A percentile compares a stretch with the other conserved stretches of the same genome.
Conservation (phyloP, 192 early-diverging fungal species). For the Gigaspora rosea region DNA sequence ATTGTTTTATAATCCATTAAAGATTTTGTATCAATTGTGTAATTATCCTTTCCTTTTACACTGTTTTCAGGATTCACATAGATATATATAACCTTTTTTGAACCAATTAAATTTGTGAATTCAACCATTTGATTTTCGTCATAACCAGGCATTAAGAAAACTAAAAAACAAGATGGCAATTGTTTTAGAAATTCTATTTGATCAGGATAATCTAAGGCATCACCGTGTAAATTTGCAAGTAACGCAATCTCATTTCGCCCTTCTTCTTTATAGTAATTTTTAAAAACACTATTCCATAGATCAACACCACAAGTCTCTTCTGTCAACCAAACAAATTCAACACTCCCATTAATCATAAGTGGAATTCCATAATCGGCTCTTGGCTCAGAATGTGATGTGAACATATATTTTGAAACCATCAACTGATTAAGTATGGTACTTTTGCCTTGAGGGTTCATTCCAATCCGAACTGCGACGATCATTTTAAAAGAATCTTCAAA, state of each 20-base stretch:
- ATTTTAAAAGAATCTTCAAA: constrained; percentile 19
- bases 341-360: constrained; percentile 21
- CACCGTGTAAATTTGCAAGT: constrained; percentile 34
- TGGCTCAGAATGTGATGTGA: constrained; percentile 25
- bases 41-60: neutral
- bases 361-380: constrained; percentile 26
- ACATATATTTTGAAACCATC: constrained; percentile 24
- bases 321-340: constrained; percentile 29
- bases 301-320: constrained; percentile 23
- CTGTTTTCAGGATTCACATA: neutral
- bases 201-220: constrained; percentile 30
- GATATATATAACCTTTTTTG: neutral
- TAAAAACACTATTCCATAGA: constrained; percentile 30
- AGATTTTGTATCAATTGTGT: neutral
- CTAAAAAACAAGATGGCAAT: constrained; percentile 22
- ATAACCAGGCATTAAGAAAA: constrained; percentile 28
- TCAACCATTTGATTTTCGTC: neutral
- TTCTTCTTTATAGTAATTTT: constrained; percentile 21
- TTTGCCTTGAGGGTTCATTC: constrained; percentile 15
- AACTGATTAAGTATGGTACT: constrained; percentile 30
- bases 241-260: constrained; percentile 15
- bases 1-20: constrained; percentile 24
- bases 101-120: neutral
- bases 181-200: constrained; percentile 27
- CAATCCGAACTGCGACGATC: constrained; percentile 27